Evolutionary conservation across 257 asterid genomes (phyloP).

Genomic region (Salvia hispanica): DNA sequence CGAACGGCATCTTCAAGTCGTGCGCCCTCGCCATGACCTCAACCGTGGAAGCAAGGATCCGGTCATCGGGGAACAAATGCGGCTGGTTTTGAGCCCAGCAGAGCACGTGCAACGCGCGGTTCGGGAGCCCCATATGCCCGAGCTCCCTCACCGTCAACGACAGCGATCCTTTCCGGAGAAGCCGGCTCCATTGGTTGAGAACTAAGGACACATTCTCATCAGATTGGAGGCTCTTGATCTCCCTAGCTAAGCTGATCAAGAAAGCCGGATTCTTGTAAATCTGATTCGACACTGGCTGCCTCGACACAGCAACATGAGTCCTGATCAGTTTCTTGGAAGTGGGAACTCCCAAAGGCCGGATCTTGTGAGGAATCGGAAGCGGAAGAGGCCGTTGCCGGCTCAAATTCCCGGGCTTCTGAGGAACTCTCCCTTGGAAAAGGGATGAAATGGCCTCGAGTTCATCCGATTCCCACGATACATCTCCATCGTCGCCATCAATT

Average conservation of each 20-base stretch:
- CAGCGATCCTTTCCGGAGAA: slow-evolving; percentile 78
- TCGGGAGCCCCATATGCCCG: slow-evolving; percentile 78
- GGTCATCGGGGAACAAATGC: slow-evolving; percentile 78
- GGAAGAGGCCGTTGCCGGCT: slow-evolving; percentile 69
- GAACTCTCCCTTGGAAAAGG: slow-evolving; percentile 71
- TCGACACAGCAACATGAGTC: slow-evolving; percentile 37
- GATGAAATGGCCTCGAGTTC: slow-evolving; percentile 87
- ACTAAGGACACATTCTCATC: slow-evolving; percentile 59
- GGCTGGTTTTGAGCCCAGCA: slow-evolving; percentile 75
- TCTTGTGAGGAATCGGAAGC: slow-evolving; percentile 68
- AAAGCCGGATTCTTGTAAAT: slow-evolving; percentile 76
- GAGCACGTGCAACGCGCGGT: slow-evolving; percentile 65
- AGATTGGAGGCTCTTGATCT: slow-evolving; percentile 56
- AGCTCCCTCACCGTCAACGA: slow-evolving; percentile 73
- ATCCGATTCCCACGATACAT: slow-evolving; percentile 60
- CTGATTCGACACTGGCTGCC: slow-evolving; percentile 59
- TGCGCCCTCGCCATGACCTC: slow-evolving; percentile 72
- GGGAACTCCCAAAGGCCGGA: slow-evolving; percentile 69
- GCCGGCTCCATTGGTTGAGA: slow-evolving; percentile 59
- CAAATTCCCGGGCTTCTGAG: slow-evolving; percentile 77
- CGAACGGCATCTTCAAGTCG: slow-evolving; percentile 65
- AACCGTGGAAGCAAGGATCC: slow-evolving; percentile 77
- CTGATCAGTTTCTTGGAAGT: slow-evolving; percentile 50
- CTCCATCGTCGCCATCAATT: slow-evolving; percentile 34
- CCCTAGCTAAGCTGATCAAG: slow-evolving; percentile 76